These are phyloP conservation scores for Puccinia novopanici DNA, from an alignment of 1,284 basidiomycete species.

Conservation along the genomic window DNA sequence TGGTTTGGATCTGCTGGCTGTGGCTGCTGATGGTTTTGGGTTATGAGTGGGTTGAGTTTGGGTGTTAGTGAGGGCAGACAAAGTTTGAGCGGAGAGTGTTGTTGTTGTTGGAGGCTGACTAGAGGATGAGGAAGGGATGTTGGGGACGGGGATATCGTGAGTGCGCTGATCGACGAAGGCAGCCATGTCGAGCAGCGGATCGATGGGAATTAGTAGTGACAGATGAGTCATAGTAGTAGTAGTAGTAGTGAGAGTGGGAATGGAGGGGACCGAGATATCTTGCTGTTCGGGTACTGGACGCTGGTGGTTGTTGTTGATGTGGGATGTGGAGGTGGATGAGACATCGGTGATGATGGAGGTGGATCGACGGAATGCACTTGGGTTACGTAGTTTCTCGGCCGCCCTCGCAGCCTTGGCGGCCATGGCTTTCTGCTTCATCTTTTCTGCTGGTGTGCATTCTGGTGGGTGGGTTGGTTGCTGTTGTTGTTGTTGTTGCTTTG, in stretches of 20 bases:
- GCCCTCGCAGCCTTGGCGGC: conserved; percentile 47
- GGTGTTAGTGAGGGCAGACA: background rate
- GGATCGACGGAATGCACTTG: conserved; percentile 24
- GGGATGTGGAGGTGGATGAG: background rate
- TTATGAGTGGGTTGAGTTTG: background rate
- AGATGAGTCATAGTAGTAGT: too few relatives aligned
- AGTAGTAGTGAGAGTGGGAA: too few relatives aligned
- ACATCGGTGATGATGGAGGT: conserved; percentile 10
- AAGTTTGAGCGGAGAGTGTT: too few relatives aligned
- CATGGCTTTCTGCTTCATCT: conserved; percentile 42
- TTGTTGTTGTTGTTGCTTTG: background rate
- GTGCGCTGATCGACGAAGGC: background rate
- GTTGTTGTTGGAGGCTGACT: background rate
- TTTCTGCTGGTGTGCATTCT: conserved; percentile 32
- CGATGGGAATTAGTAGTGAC: too few relatives aligned
- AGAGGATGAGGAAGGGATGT: background rate
- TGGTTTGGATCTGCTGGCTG: background rate
- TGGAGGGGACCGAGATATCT: conserved; percentile 28
- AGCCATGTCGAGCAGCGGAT: conserved; percentile 5
- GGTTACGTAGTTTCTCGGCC: conserved; percentile 17
- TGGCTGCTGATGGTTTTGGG: background rate
- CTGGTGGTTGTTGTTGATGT: background rate
- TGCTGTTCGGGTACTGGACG: too few relatives aligned
- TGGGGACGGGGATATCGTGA: background rate
- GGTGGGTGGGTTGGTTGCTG: background rate